A percentile compares a stretch with the other conserved stretches of the same genome.
These are phyloP conservation scores for Botryosphaeria dothidea DNA, from an alignment of 2,329 filamentous ascomycete genomes.

Conservation along the genomic window DNA sequence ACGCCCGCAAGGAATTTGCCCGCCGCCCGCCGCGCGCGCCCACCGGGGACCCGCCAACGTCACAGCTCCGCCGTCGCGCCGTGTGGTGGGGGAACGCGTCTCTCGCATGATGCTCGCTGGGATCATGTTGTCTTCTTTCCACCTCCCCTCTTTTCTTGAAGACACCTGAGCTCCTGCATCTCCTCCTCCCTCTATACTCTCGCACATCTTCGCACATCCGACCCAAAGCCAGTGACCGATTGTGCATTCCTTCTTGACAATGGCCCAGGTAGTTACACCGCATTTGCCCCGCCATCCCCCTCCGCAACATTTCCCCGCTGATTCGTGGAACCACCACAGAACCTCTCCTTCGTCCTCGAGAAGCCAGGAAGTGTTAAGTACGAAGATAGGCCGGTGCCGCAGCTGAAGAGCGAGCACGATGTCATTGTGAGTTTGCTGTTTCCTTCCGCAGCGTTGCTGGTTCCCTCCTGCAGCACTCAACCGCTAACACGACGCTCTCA, in stretches of 20 bases:
- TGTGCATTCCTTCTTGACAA: background rate
- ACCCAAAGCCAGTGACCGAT: background rate
- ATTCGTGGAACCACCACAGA: conserved; percentile 45
- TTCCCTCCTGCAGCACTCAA: background rate
- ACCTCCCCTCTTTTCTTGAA: background rate
- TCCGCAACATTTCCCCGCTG: background rate
- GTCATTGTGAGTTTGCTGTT: conserved; percentile 69
- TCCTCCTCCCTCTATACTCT: background rate
- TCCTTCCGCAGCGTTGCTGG: background rate
- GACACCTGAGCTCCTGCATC: background rate
- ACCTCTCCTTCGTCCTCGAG: conserved; percentile 82
- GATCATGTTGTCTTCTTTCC: background rate
- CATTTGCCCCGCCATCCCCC: background rate
- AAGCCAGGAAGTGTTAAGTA: conserved; percentile 71
- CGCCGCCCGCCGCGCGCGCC: background rate
- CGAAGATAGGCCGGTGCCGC: conserved; percentile 73
- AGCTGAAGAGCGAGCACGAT: conserved; percentile 67
- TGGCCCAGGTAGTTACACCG: conserved; percentile 9
- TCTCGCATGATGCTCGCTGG: conserved; percentile 3
- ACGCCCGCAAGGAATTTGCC: background rate
- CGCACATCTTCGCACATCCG: background rate
- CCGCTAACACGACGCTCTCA: background rate
- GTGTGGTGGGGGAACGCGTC: background rate
- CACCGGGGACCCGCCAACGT: conserved; percentile 6
- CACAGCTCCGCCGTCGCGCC: conserved; percentile 10